Base-by-base conservation (phyloP, 1,139 yeast species). In the Arxiozyma heterogenica region DNA sequence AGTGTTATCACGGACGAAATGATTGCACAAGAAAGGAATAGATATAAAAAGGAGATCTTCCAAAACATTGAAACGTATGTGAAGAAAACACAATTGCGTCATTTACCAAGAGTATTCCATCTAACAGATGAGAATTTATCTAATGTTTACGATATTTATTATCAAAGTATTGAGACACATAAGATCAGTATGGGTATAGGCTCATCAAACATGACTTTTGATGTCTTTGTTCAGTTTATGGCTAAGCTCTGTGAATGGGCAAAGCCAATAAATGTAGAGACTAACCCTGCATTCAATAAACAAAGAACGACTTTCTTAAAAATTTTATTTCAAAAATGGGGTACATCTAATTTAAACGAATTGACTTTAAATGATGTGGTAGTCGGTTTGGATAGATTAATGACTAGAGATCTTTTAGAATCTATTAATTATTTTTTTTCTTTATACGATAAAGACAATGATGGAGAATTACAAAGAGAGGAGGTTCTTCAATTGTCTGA, bases 51-150 rank as follows among this genome's bases (percentile, higher is more conserved):
- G 62, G 80, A 83, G 43, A 91, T 93, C 51, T 81, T 87, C 64
- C 87, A 81, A 61, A 91, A 93, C 57, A 89, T 93, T 58, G 95
- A 94, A 60, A 76, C 84, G 0, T 93, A 93, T 73, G 95, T 94
- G 46, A 93, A 93, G 68, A 78, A 96, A 55, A 89, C 98, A 0
- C 97, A 93, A 68, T 69, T 93, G 44, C 78, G 98, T 59, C 90
- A 88, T 67, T 73, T 93, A 55, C 91, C 94, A 27, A 84, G 84
- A 63, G 80, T 89, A 0, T 76, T 75, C 23, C 80, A 86, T 63
- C 73, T 93, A 49, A 69, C 77, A 4, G 74, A 72, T 44, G 81
- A 76, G 1, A 81, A 87, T 43, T 63, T 89, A 41, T 81, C 90
- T 5, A 78, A 84, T 46, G 74, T 90, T 8, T 93, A 93, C 66